Percentiles rank a stretch among this genome's conserved stretches.
Evolutionary conservation across 2,329 filamentous ascomycete species (phyloP).

Genomic region (Hawksworthiomyces lignivorus): DNA sequence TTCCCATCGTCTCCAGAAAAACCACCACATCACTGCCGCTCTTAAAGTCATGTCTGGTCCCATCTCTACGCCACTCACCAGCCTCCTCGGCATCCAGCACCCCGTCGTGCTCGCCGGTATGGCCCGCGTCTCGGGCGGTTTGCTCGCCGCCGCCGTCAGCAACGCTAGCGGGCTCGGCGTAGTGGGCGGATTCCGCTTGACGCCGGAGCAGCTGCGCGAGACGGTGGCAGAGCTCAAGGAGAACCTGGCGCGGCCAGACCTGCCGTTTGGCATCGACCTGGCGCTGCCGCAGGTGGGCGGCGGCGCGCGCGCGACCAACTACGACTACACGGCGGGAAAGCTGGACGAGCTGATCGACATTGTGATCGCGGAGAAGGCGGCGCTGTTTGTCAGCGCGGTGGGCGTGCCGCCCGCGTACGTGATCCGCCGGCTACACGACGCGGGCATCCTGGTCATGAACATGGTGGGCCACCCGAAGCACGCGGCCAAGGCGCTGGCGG

Average conservation of each 20-base stretch:
- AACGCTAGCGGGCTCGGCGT: slow-evolving; percentile 82
- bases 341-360: slow-evolving; percentile 84
- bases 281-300: slow-evolving; percentile 86
- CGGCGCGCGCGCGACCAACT: slow-evolving; percentile 78
- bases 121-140: slow-evolving; percentile 74
- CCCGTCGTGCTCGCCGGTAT: slow-evolving; percentile 91
- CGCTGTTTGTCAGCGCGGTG: slow-evolving; percentile 79
- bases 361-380: slow-evolving; percentile 74
- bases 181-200: slow-evolving; percentile 65
- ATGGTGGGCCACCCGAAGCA: slow-evolving; percentile 95
- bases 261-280: slow-evolving; percentile 87
- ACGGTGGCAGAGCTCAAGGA: slow-evolving; percentile 85
- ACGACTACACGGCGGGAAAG: slow-evolving; percentile 88
- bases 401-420: slow-evolving; percentile 71
- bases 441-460: slow-evolving; percentile 85
- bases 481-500: slow-evolving; percentile 77
- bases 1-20: neutral
- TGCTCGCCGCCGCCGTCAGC: slow-evolving; percentile 76
- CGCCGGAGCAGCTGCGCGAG: slow-evolving; percentile 62
- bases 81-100: slow-evolving; percentile 74
- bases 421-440: slow-evolving; percentile 68
- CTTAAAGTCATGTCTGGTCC: slow-evolving; percentile 35
- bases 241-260: slow-evolving; percentile 53
- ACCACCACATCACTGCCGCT: neutral
- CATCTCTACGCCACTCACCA: slow-evolving; percentile 70